Evolutionary conservation across 2,329 filamentous ascomycete genomes (phyloP).

Genomic region (Sporothrix pseudoabietina): DNA sequence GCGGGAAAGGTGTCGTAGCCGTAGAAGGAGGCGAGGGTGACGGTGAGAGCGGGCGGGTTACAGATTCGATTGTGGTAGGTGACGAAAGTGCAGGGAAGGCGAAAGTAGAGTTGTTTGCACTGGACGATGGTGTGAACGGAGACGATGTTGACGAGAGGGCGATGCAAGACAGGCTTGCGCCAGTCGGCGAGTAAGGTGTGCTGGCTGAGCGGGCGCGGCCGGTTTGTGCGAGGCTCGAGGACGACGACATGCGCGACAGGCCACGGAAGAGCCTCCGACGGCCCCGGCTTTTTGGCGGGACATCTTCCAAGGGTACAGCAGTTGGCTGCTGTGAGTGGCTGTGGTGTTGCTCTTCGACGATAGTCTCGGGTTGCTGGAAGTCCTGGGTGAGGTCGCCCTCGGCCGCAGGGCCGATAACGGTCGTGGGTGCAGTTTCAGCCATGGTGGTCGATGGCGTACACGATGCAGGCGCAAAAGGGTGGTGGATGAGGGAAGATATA

Average conservation of each 20-base stretch:
- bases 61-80: constrained; percentile 36
- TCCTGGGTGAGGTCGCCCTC: constrained; percentile 3
- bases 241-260: constrained; percentile 80
- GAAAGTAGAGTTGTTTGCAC: constrained; percentile 33
- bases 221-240: constrained; percentile 67
- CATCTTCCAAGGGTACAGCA: constrained; percentile 32
- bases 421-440: not conserved
- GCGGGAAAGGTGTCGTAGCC: constrained; percentile 41
- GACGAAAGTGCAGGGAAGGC: constrained; percentile 40
- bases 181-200: constrained; percentile 64
- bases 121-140: constrained; percentile 45
- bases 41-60: not conserved
- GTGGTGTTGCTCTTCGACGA: constrained; percentile 28
- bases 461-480: not conserved
- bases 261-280: constrained; percentile 71
- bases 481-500: not conserved
- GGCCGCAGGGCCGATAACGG: not conserved
- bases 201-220: constrained; percentile 67
- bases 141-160: constrained; percentile 53
- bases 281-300: constrained; percentile 46
- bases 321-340: constrained; percentile 11
- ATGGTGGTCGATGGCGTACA: not conserved
- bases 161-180: constrained; percentile 54
- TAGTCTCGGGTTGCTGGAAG: constrained; percentile 33
- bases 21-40: constrained; percentile 38